phyloP scores from a whole-genome alignment of 805 yeast species.

The Candida multigemmis region DNA sequence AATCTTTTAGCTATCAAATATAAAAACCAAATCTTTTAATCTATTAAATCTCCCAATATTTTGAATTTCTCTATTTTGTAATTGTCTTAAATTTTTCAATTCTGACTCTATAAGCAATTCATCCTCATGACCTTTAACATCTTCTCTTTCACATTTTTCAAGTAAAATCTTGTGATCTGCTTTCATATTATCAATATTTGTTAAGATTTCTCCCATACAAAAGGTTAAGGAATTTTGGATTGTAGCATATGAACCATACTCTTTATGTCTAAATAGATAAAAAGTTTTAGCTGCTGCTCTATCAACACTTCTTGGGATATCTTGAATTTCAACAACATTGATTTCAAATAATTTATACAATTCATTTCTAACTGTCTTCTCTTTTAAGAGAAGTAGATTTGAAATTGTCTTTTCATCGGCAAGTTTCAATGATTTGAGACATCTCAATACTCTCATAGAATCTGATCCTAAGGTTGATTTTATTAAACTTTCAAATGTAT shows the following conservation, averaged over 20 bases:
- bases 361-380: conserved; percentile 65
- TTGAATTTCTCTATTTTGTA: conserved; percentile 48
- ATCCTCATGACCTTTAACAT: conserved; percentile 75
- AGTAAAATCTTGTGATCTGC: conserved; percentile 56
- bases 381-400: conserved; percentile 67
- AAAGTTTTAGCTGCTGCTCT: conserved; percentile 86
- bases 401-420: conserved; percentile 82
- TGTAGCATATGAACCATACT: conserved; percentile 19
- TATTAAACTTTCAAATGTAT: conserved; percentile 47
- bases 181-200: conserved; percentile 44
- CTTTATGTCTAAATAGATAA: conserved; percentile 66
- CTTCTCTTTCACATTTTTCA: conserved; percentile 80
- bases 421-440: conserved; percentile 59
- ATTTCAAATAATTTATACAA: conserved; percentile 56
- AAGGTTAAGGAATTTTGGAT: conserved; percentile 36
- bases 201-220: conserved; percentile 44
- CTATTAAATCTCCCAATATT: conserved; percentile 48
- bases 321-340: conserved; percentile 81
- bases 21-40: conserved; percentile 38
- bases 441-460: conserved; percentile 66
- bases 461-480: conserved; percentile 56
- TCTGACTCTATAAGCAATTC: conserved; percentile 71
- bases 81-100: conserved; percentile 55
- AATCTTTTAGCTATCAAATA: conserved; percentile 7
- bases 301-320: conserved; percentile 86